Conservation (phyloP, 78 protist species). For the Dictyostelium purpureum region DNA sequence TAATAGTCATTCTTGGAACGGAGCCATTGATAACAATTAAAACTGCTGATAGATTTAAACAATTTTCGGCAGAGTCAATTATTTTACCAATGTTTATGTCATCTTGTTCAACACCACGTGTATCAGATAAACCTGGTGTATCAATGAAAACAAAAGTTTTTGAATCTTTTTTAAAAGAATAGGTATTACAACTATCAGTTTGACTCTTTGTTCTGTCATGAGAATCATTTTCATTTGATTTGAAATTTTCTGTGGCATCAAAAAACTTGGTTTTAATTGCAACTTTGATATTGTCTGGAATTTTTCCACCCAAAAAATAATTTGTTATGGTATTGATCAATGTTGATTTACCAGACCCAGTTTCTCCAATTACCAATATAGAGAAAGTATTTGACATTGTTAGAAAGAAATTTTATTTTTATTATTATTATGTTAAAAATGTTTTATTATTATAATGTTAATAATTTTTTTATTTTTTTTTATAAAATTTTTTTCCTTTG, state of each 20-base stretch:
- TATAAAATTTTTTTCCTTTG: too few relatives aligned
- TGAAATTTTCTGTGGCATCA: background rate
- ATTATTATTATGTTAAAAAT: too few relatives aligned
- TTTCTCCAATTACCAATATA: slow-evolving; percentile 2
- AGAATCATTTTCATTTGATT: background rate
- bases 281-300: slow-evolving; percentile 6
- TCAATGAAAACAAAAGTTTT: background rate
- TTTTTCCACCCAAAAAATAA: background rate
- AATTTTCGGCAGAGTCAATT: background rate
- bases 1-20: background rate
- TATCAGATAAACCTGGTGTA: slow-evolving; percentile 45
- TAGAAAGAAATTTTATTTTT: too few relatives aligned
- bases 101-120: slow-evolving; percentile 28
- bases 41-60: background rate
- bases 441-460: too few relatives aligned
- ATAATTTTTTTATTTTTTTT: too few relatives aligned
- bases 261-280: background rate
- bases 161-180: background rate
- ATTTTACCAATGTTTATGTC: slow-evolving; percentile 8
- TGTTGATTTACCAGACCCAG: slow-evolving; percentile 27
- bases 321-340: slow-evolving; percentile 4
- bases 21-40: background rate
- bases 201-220: slow-evolving; percentile 9
- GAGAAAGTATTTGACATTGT: background rate
- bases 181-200: slow-evolving; percentile 9